phyloP scores from a whole-genome alignment of 257 asterid genomes.

The Przewalskia tangutica region DNA sequence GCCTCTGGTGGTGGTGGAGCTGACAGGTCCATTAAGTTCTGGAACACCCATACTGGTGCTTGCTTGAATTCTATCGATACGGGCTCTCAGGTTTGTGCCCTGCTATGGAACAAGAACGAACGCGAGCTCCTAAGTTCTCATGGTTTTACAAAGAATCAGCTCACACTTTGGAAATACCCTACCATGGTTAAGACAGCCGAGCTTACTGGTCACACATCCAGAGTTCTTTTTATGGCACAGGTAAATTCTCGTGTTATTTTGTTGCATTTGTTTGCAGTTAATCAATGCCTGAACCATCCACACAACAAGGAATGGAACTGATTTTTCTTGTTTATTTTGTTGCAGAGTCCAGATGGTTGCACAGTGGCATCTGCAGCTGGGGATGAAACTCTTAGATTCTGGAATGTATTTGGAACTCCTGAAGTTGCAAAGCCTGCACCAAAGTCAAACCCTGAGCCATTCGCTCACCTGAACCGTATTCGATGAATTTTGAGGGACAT shows the following conservation, averaged over 20 bases:
- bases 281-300: not conserved
- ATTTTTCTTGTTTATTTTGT: not conserved
- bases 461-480: constrained; percentile 38
- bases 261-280: not conserved
- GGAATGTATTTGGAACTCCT: constrained; percentile 54
- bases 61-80: constrained; percentile 20
- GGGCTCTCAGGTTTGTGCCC: constrained; percentile 17
- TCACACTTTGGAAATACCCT: constrained; percentile 47
- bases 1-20: constrained; percentile 24
- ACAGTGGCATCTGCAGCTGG: constrained; percentile 61
- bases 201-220: constrained; percentile 51
- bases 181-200: constrained; percentile 45
- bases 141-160: constrained; percentile 46
- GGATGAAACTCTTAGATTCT: constrained; percentile 42
- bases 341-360: constrained; percentile 55
- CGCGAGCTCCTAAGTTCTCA: constrained; percentile 25
- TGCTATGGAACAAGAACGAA: constrained; percentile 18
- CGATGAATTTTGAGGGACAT: constrained; percentile 9
- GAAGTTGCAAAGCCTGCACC: constrained; percentile 38
- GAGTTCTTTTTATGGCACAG: constrained; percentile 54
- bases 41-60: constrained; percentile 22
- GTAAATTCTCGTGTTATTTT: not conserved
- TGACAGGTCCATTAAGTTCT: constrained; percentile 12
- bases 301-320: too few species aligned
- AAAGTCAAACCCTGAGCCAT: constrained; percentile 28